phyloP scores from a whole-genome alignment of 106 monocot genomes.

The Agapanthus africanus region DNA sequence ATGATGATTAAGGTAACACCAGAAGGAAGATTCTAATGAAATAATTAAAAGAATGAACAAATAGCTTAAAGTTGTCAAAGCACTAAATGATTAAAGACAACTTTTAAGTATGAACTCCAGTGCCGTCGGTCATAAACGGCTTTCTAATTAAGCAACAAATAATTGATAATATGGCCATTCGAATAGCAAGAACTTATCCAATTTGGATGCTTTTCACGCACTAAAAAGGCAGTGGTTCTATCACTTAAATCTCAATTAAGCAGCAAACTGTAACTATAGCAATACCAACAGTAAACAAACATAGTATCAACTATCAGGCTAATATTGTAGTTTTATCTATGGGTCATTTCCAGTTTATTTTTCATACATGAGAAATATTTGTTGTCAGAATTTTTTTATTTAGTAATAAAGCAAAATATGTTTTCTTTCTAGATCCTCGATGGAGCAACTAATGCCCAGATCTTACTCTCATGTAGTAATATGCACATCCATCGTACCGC shows the following conservation, averaged over 20 bases:
- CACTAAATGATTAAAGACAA: background rate
- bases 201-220: background rate
- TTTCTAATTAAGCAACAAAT: background rate
- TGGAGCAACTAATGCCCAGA: background rate
- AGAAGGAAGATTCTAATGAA: background rate
- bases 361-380: background rate
- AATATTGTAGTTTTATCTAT: background rate
- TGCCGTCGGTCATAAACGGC: too few relatives aligned
- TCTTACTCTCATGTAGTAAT: too few relatives aligned
- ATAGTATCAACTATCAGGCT: background rate
- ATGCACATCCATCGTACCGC: too few relatives aligned
- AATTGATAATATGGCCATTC: background rate
- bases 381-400: background rate
- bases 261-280: background rate
- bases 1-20: background rate
- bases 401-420: background rate
- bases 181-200: background rate
- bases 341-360: background rate
- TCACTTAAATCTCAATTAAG: background rate
- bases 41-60: background rate
- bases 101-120: background rate
- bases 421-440: background rate
- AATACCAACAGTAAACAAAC: background rate
- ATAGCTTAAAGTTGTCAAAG: background rate
- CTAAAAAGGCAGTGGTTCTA: background rate